Evolutionary conservation across 352 stramenopile genomes (phyloP).

Genomic region (Globisporangium paroecandrum): DNA sequence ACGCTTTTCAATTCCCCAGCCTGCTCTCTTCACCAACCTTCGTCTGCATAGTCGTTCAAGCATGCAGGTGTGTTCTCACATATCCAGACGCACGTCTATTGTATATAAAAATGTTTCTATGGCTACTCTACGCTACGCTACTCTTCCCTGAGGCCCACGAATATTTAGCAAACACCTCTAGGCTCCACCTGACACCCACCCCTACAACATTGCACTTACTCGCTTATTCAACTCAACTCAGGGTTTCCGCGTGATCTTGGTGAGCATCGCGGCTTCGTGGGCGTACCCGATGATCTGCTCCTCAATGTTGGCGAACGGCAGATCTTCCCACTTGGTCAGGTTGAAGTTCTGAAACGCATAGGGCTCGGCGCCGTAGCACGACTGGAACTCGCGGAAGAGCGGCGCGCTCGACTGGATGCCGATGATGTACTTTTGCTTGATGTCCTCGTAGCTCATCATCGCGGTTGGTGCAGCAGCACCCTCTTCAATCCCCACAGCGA

Average conservation of each 20-base stretch:
- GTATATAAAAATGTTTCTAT: background rate
- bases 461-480: background rate
- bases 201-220: background rate
- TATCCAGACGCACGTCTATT: background rate
- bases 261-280: slow-evolving; percentile 39
- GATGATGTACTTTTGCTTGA: slow-evolving; percentile 44
- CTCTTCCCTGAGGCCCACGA: background rate
- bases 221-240: background rate
- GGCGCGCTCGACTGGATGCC: slow-evolving; percentile 36
- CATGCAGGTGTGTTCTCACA: background rate
- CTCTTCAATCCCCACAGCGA: background rate
- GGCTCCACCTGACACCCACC: too few species aligned
- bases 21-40: too few species aligned
- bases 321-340: slow-evolving; percentile 33
- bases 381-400: slow-evolving; percentile 49
- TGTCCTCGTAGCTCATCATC: slow-evolving; percentile 40
- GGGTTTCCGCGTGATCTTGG: slow-evolving; percentile 2
- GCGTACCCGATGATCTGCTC: slow-evolving; percentile 49
- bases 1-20: too few species aligned
- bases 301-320: slow-evolving; percentile 47
- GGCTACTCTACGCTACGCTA: background rate
- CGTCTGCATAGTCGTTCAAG: too few species aligned
- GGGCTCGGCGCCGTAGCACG: slow-evolving; percentile 45
- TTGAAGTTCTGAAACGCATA: slow-evolving; percentile 38
- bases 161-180: background rate